Evolutionary conservation across 163 green algal species (phyloP), one percentile per base, ranked within the genome.

Genomic region (Chlamydomonas reinhardtii): DNA sequence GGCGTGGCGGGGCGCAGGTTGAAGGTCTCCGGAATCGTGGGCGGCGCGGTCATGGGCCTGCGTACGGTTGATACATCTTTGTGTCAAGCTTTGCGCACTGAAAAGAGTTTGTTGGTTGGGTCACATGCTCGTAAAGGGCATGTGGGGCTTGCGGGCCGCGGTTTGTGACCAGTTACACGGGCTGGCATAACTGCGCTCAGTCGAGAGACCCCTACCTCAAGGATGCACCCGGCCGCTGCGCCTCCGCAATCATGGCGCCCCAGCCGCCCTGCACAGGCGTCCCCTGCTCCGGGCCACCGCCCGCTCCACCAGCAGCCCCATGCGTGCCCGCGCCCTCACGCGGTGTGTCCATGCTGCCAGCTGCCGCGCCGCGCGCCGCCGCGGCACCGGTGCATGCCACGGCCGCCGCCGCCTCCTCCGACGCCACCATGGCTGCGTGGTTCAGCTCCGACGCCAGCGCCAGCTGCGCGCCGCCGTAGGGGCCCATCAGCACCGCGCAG

Each of bases 401-500:
- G 11, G 91, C 91, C 24, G 91, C 89, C 19, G 91, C 74, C 22
- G 88, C 91, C 48, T 94, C 91, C 82, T 94, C 91, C 0, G 89
- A 87, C 15, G 91, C 91, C 73, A 90, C 54, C 14, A 92, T 69
- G 25, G 88, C 88, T 4, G 90, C 90, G 48, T 87, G 77, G 84
- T 94, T 94, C 27, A 94, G 90, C 59, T 94, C 88, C 61, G 92
- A 86, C 2, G 92, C 92, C 88, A 95, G 92, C 32, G 68, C 48
- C 22, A 68, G 83, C 59, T 87, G 88, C 27, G 61, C 17, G 61
- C 85, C 92, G 24, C 86, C 91, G 66, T 94, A 78, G 32, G 90
- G 86, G 24, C 93, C 93, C 61, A 94, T 89, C 20, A 95, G 80
- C 61, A 95, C 56, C 24, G 93, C 93, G 74, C 91, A 94, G 65